Base-by-base conservation (phyloP, 2,329 filamentous ascomycete genomes). In the Nemania sp. region DNA sequence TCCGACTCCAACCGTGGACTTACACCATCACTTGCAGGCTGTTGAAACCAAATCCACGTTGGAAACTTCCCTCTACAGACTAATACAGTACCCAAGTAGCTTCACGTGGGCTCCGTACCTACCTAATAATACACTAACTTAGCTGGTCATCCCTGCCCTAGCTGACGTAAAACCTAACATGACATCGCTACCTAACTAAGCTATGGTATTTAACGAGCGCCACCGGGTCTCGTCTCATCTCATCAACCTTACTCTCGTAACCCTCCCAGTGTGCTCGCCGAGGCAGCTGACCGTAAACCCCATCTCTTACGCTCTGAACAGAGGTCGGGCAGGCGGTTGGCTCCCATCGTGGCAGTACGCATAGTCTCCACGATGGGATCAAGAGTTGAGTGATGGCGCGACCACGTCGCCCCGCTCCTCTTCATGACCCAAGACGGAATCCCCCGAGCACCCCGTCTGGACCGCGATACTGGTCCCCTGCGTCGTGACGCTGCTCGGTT, bases 261-360 rank as follows among this genome's bases (percentile, higher is more conserved):
- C 12, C n/a, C 7, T 14, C 30, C 15, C 26, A 52, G 42, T 49
- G 59, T 60, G 58, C 60, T 61, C 49, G 45, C 56, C 47, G 56
- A 59, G 57, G 64, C 57, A 68, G 61, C 49, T 56, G 54, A 49
- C 60, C 61, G 64, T 53, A 61, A 64, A 56, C 64, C 62, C 65
- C 60, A 61, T 58, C 64, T 61, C 57, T 34, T 34, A 19, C 28
- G 12, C 42, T 34, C 41, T 33, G 3, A 28, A 17, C 50, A 51
- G 60, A 63, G 64, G 56, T 61, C 65, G 65, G 53, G 64, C 64
- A 68, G 45, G 65, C 65, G 52, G 61, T 56, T 57, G 54, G 52
- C 61, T 66, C 64, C 62, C 57, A 30, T 56, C 54, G 45, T 56
- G 59, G 54, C 51, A 57, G 61, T 57, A 56, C 57, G 57, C 6